Evolutionary conservation across 768 basidiomycete species (phyloP).

Genomic region (Dendrothele bispora): DNA sequence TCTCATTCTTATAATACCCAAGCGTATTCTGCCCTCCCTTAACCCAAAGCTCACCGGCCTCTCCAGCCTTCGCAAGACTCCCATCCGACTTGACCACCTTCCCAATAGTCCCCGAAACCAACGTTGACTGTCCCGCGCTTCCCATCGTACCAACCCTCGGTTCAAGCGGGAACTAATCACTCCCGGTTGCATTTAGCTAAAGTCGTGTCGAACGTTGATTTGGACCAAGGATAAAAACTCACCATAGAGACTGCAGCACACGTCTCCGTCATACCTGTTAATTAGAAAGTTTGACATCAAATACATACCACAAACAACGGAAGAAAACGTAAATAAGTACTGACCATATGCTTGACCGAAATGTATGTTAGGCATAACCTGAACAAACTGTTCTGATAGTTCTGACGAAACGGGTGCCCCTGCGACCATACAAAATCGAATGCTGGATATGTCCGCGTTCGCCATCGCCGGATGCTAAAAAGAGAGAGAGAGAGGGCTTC

Average conservation of each 20-base stretch:
- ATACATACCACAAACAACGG: too few relatives aligned
- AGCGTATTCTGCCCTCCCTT: conserved; percentile 35
- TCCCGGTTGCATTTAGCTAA: background rate
- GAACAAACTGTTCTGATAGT: too few relatives aligned
- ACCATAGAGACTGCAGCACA: conserved; percentile 35
- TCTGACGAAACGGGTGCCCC: conserved; percentile 39
- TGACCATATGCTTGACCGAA: conserved; percentile 36
- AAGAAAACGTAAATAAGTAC: background rate
- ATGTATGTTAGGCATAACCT: conserved; percentile 26
- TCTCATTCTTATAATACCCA: conserved; percentile 37
- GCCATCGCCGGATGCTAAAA: conserved; percentile 30
- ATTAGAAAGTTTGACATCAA: background rate
- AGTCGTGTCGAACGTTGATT: background rate
- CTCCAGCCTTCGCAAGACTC: conserved; percentile 34
- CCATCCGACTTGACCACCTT: conserved; percentile 43
- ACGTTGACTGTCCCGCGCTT: conserved; percentile 38
- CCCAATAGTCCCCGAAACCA: conserved; percentile 40
- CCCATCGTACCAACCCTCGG: conserved; percentile 35
- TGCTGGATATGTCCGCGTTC: conserved; percentile 29
- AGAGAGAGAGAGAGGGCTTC: background rate
- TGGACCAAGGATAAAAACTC: background rate
- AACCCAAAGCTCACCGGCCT: conserved; percentile 44
- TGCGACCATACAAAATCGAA: conserved; percentile 29
- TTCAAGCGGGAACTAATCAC: conserved; percentile 23
- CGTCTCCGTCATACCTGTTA: conserved; percentile 45